A percentile compares a stretch with the other conserved stretches of the same genome.
These are phyloP conservation scores for Bipolaris victoriae DNA, from an alignment of 2,329 filamentous ascomycete genomes.

Conservation along the genomic window DNA sequence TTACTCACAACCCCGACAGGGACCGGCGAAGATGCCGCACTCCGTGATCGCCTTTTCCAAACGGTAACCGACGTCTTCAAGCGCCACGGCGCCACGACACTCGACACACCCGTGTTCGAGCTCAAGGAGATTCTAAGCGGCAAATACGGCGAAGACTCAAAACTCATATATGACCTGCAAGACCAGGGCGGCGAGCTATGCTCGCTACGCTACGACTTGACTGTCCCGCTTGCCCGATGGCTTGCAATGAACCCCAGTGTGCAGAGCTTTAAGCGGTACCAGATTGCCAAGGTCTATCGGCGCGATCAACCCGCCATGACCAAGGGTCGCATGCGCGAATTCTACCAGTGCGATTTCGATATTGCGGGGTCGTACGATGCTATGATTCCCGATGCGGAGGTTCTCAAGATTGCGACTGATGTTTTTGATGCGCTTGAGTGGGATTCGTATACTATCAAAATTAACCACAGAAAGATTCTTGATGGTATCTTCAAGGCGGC, in stretches of 20 bases:
- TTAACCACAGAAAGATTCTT: conserved; percentile 93
- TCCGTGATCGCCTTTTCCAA: conserved; percentile 46
- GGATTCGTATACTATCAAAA: conserved; percentile 82
- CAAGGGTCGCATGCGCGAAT: conserved; percentile 92
- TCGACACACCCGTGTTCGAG: conserved; percentile 76
- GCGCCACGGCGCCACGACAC: conserved; percentile 47
- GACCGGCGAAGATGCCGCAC: conserved; percentile 43
- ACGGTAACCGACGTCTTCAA: conserved; percentile 46
- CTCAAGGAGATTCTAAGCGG: conserved; percentile 84
- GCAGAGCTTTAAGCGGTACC: conserved; percentile 88
- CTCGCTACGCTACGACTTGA: conserved; percentile 85
- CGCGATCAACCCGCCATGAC: conserved; percentile 79
- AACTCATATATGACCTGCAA: conserved; percentile 87
- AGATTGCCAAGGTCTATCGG: conserved; percentile 91
- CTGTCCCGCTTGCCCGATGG: conserved; percentile 89
- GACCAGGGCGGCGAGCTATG: conserved; percentile 87
- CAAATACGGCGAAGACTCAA: conserved; percentile 91
- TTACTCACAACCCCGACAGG: conserved; percentile 29
- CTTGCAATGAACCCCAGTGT: conserved; percentile 87
- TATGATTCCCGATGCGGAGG: conserved; percentile 92
- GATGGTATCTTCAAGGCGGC: conserved; percentile 92
- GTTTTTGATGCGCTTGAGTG: conserved; percentile 82
- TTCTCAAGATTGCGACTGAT: conserved; percentile 82
- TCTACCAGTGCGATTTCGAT: conserved; percentile 97
- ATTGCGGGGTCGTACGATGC: conserved; percentile 84